phyloP scores from a whole-genome alignment of 768 basidiomycete species.

The Postia placenta region DNA sequence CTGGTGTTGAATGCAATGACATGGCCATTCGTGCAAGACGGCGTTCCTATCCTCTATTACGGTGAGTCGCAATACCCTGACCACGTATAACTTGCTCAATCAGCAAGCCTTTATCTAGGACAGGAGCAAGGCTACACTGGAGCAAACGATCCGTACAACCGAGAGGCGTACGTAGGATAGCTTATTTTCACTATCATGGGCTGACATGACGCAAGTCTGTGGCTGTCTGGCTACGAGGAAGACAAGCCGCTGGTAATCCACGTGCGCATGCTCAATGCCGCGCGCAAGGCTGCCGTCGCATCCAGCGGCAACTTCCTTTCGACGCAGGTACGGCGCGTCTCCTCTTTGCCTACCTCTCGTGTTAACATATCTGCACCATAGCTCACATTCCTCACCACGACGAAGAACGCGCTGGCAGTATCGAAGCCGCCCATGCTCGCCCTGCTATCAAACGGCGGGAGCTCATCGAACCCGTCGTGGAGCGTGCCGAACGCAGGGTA shows the following conservation, averaged over 20 bases:
- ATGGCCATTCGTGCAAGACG: constrained; percentile 45
- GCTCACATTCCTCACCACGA: constrained; percentile 39
- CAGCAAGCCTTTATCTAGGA: constrained; percentile 19
- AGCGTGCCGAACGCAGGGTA: constrained; percentile 37
- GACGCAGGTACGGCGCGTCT: constrained; percentile 37
- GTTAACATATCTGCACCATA: constrained; percentile 14
- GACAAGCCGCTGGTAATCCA: constrained; percentile 44
- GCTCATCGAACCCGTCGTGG: constrained; percentile 33
- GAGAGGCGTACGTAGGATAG: constrained; percentile 40
- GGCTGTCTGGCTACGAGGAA: constrained; percentile 50
- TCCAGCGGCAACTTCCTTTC: constrained; percentile 38
- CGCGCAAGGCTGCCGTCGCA: constrained; percentile 43
- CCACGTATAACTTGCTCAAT: neutral
- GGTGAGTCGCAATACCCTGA: constrained; percentile 24
- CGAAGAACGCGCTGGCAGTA: constrained; percentile 36
- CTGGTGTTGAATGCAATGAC: constrained; percentile 42
- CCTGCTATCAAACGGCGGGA: constrained; percentile 51
- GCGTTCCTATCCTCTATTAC: constrained; percentile 47
- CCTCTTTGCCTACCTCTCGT: neutral
- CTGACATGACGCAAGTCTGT: constrained; percentile 38
- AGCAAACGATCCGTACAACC: constrained; percentile 39
- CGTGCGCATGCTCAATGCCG: constrained; percentile 44
- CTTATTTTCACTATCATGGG: too few relatives aligned
- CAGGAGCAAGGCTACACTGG: constrained; percentile 47
- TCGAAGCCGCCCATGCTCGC: constrained; percentile 53